A percentile compares a stretch with the other conserved stretches of the same genome.
Evolutionary conservation across 176 grass and related monocot genomes (phyloP).

Genomic region (Lolium perenne): DNA sequence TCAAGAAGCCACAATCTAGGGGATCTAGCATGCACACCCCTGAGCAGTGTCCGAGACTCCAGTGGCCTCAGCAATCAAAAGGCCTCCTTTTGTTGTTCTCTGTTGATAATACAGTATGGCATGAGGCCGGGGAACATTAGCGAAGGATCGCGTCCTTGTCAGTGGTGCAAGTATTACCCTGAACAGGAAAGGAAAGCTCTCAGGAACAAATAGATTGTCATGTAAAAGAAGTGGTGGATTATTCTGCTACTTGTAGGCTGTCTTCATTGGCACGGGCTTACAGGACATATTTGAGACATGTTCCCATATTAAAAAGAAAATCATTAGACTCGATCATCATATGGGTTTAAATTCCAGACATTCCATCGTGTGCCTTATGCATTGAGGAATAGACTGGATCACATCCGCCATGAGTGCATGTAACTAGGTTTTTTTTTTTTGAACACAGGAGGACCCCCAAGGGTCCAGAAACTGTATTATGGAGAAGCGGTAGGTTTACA

Average conservation of each 20-base stretch:
- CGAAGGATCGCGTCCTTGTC: constrained; percentile 51
- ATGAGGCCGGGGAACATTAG: constrained; percentile 55
- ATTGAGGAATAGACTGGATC: neutral
- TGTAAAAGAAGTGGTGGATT: neutral
- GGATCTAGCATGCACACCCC: constrained; percentile 47
- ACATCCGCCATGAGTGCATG: too few species aligned
- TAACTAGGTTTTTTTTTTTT: too few species aligned
- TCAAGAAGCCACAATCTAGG: constrained; percentile 12
- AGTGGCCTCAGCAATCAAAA: constrained; percentile 64
- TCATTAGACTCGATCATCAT: neutral
- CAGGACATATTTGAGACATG: too few species aligned
- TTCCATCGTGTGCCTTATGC: neutral
- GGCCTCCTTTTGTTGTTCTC: constrained; percentile 49
- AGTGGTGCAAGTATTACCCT: constrained; percentile 30
- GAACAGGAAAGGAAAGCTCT: neutral
- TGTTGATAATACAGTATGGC: constrained; percentile 61
- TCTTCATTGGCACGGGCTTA: neutral
- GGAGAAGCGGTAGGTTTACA: too few species aligned
- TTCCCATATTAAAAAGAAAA: too few species aligned
- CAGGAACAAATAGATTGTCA: constrained; percentile 28
- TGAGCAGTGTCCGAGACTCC: constrained; percentile 69
- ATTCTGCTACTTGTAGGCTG: neutral
- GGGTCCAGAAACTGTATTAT: too few species aligned
- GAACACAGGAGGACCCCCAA: too few species aligned
- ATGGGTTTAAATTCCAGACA: too few species aligned